Conservation (phyloP, 2,329 filamentous ascomycete species). For the Ophiostoma sp. region DNA sequence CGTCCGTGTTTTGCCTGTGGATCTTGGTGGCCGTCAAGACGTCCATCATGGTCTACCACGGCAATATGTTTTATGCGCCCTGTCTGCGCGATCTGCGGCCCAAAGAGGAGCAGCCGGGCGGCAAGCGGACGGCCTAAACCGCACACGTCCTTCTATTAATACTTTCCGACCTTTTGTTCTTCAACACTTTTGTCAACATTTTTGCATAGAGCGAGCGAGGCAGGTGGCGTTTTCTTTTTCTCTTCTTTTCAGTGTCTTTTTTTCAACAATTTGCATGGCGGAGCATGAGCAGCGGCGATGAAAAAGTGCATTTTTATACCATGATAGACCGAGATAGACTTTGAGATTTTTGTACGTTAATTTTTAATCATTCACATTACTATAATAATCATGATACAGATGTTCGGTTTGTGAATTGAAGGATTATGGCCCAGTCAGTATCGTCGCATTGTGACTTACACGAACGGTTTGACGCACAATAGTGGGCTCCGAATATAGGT, state of each 20-base stretch:
- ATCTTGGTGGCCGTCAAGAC: constrained; percentile 44
- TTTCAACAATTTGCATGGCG: neutral
- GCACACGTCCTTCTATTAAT: neutral
- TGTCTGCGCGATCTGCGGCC: constrained; percentile 40
- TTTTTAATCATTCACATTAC: neutral
- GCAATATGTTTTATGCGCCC: constrained; percentile 49
- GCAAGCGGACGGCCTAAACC: constrained; percentile 25
- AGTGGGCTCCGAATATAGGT: neutral
- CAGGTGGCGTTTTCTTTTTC: neutral
- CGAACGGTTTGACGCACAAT: neutral
- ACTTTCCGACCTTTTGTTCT: neutral
- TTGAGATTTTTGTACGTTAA: neutral
- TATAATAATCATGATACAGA: too few species aligned
- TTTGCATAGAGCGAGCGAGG: neutral
- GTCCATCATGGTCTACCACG: constrained; percentile 40
- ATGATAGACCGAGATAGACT: constrained; percentile 3
- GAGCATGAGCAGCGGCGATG: neutral
- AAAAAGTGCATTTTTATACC: constrained; percentile 11
- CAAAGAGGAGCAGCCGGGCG: constrained; percentile 24
- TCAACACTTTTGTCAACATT: neutral
- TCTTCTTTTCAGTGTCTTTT: neutral
- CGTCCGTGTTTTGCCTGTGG: constrained; percentile 46
- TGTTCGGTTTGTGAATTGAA: too few species aligned
- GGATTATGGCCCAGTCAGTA: too few species aligned
- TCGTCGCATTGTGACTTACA: constrained; percentile 3